Base-by-base conservation (phyloP, 495 filamentous ascomycete genomes). In the Platismatia glauca region DNA sequence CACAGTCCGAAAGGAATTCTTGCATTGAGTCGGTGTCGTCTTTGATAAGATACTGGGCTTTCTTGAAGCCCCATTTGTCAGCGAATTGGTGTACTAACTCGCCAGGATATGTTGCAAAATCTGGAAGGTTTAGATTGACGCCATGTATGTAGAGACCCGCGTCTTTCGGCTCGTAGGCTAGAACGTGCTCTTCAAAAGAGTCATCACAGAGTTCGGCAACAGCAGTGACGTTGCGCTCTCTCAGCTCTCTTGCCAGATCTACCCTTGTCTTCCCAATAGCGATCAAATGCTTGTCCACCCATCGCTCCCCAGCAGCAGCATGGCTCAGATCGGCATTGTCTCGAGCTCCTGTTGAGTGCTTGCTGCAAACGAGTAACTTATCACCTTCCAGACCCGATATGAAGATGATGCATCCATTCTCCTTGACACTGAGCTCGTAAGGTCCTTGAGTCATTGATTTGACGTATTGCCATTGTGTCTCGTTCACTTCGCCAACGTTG, bases 401-500 rank as follows among this genome's bases (percentile, higher is more conserved):
- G 77, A 98, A 98, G 53, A 98, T 97, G 73, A 98, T 98, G 69
- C 94, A 98, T 12, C 94, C 94, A 71, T 98, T 98, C 72, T 98
- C 94, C 75, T 98, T 98, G 64, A 97, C 81, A 59, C 90, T 96
- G 33, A 97, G 79, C 75, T 98, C 95, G 67, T 97, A 98, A 0
- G 94, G 95, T 1, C 89, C 92, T 64, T 84, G 77, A 2, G 94
- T 97, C 52, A 89, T 81, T 11, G 74, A 75, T 68, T 87, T 77
- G 59, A 98, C 88, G 71, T 89, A 90, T 20, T 76, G 69, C 94
- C 95, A 98, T 61, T 83, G 77, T 1, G 94, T 97, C 38, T 84
- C 79, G 16, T 76, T 70, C 4, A 91, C 86, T 73, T 98, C 94
- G 50, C 81, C 82, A 34, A 88, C 78, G 69, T 98, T 98, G 84